Evolutionary conservation across 2,329 filamentous ascomycete genomes (phyloP).

Genomic region (Chrysoporthe puriensis): DNA sequence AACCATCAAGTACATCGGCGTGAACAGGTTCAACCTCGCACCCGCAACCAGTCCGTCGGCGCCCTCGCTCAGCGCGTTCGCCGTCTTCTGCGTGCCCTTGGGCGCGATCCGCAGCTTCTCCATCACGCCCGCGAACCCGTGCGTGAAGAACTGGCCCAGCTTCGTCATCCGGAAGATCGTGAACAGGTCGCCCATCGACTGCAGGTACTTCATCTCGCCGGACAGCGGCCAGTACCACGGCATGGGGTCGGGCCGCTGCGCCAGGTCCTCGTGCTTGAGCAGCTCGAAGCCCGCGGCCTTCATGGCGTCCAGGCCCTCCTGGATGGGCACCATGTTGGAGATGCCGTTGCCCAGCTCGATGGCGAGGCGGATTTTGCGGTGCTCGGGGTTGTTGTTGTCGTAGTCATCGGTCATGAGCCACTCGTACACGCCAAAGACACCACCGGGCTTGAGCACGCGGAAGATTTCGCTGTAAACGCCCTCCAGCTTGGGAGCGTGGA

Average conservation of each 20-base stretch:
- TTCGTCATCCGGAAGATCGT: conserved; percentile 90
- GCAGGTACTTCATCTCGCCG: conserved; percentile 82
- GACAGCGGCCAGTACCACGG: conserved; percentile 96
- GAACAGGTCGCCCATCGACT: conserved; percentile 76
- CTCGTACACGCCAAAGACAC: conserved; percentile 95
- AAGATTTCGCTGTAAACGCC: conserved; percentile 95
- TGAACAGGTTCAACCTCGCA: conserved; percentile 89
- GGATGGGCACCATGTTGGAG: conserved; percentile 92
- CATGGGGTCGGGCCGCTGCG: conserved; percentile 71
- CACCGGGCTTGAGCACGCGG: conserved; percentile 93
- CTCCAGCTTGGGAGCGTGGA: conserved; percentile 87
- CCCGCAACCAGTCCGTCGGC: conserved; percentile 87
- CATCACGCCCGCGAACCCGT: conserved; percentile 75
- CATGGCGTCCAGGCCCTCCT: conserved; percentile 81
- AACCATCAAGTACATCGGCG: conserved; percentile 97
- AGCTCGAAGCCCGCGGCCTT: conserved; percentile 86
- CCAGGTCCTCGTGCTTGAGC: conserved; percentile 83
- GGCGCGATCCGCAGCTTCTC: conserved; percentile 79
- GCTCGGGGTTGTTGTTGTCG: conserved; percentile 83
- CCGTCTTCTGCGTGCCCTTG: conserved; percentile 89
- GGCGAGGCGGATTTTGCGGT: conserved; percentile 87
- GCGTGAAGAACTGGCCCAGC: conserved; percentile 73
- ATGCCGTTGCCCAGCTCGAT: conserved; percentile 98
- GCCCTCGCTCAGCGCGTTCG: conserved; percentile 80
- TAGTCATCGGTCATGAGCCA: conserved; percentile 98